Evolutionary conservation across 2,329 filamentous ascomycete genomes (phyloP).

Genomic region (Aspergillus sp.): DNA sequence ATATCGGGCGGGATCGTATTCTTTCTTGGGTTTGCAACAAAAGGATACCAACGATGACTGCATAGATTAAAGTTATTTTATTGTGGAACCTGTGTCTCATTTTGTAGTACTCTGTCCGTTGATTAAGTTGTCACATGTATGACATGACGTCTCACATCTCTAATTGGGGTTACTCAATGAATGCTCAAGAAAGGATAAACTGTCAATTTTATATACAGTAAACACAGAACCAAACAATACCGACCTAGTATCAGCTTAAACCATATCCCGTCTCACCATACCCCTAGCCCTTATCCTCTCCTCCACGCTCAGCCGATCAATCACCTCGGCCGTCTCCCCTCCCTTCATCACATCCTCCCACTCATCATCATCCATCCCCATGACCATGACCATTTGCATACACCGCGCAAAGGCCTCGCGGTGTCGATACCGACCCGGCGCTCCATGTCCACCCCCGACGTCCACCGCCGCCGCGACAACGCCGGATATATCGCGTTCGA

Average conservation of each 20-base stretch:
- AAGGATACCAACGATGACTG: no score
- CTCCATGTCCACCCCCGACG: conserved; percentile 27
- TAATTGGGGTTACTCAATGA: no score
- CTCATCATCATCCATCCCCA: conserved; percentile 94
- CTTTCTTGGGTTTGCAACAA: no score
- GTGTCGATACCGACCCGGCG: conserved; percentile 61
- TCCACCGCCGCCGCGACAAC: conserved; percentile 55
- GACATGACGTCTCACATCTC: no score
- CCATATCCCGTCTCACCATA: conserved; percentile 48
- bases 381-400: conserved; percentile 75
- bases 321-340: conserved; percentile 43
- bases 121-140: no score
- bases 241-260: background rate
- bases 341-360: conserved; percentile 70
- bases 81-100: no score
- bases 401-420: conserved; percentile 73
- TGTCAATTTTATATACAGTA: background rate
- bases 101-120: no score
- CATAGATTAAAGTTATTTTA: no score
- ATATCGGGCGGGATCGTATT: no score
- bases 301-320: conserved; percentile 64
- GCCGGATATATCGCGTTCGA: conserved; percentile 78
- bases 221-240: background rate
- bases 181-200: no score
- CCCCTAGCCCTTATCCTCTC: conserved; percentile 69